Conservation (phyloP, 441 rosid genomes). For the Populus trichocarpa region DNA sequence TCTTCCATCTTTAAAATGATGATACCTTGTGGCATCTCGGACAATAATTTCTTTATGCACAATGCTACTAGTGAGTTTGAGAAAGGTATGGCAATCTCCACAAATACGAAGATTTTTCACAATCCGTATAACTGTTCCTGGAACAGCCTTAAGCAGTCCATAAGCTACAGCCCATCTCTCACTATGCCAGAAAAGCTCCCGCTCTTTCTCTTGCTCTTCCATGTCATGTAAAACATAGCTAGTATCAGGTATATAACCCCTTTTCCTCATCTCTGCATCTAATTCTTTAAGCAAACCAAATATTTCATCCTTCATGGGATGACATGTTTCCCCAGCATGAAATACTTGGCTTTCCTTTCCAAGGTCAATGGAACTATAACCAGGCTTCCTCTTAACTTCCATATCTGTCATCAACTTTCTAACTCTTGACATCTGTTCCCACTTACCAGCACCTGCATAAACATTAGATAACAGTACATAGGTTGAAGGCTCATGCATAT, state of each 20-base stretch:
- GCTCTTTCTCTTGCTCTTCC: slow-evolving; percentile 71
- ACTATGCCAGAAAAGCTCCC: slow-evolving; percentile 75
- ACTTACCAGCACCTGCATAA: slow-evolving; percentile 56
- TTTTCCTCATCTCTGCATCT: slow-evolving; percentile 57
- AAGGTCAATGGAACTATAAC: slow-evolving; percentile 54
- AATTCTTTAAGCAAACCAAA: slow-evolving; percentile 44
- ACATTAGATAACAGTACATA: slow-evolving; percentile 68
- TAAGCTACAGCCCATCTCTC: slow-evolving; percentile 77
- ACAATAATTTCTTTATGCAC: slow-evolving; percentile 52
- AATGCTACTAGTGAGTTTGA: slow-evolving; percentile 53
- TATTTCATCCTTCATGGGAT: slow-evolving; percentile 55
- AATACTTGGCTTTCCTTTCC: slow-evolving; percentile 59
- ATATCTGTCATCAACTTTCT: slow-evolving; percentile 50
- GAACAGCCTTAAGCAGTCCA: slow-evolving; percentile 59
- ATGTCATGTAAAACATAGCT: slow-evolving; percentile 58
- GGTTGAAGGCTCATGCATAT: slow-evolving; percentile 62
- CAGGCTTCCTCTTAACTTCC: slow-evolving; percentile 65
- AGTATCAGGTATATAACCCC: slow-evolving; percentile 77
- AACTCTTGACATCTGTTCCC: slow-evolving; percentile 57
- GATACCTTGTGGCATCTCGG: slow-evolving; percentile 68
- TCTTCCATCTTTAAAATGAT: slow-evolving; percentile 61
- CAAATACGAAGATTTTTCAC: slow-evolving; percentile 72
- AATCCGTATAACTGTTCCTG: slow-evolving; percentile 47
- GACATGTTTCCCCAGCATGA: slow-evolving; percentile 61
- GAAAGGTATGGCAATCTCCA: slow-evolving; percentile 65